Conservation (phyloP, 345 rosid genomes). For the Capsella bursapastoris region DNA sequence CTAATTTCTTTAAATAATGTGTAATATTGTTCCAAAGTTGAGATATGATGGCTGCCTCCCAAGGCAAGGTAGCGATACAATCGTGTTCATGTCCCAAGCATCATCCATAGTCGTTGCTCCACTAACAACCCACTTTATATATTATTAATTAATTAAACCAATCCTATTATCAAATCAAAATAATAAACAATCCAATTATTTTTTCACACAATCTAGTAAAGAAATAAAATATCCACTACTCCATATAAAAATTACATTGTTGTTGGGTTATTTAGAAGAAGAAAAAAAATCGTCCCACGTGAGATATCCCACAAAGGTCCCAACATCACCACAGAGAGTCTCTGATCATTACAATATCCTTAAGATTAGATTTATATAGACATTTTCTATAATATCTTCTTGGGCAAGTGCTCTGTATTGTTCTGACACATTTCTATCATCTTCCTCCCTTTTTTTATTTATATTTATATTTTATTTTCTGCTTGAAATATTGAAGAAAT, state of each 20-base stretch:
- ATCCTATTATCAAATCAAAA: not conserved
- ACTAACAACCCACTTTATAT: slow-evolving; percentile 35
- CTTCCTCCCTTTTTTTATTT: slow-evolving; percentile 18
- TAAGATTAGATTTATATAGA: slow-evolving; percentile 47
- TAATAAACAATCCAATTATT: slow-evolving; percentile 6
- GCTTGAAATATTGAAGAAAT: slow-evolving; percentile 19
- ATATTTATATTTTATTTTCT: slow-evolving; percentile 25
- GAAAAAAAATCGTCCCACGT: slow-evolving; percentile 53
- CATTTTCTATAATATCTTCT: slow-evolving; percentile 45
- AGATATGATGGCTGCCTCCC: slow-evolving; percentile 70
- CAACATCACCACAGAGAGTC: slow-evolving; percentile 59
- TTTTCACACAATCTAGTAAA: slow-evolving; percentile 16
- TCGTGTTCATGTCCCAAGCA: slow-evolving; percentile 69
- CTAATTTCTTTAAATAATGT: not conserved
- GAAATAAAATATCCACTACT: slow-evolving; percentile 12
- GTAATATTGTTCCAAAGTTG: slow-evolving; percentile 24
- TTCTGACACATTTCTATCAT: slow-evolving; percentile 70
- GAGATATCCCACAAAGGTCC: slow-evolving; percentile 70
- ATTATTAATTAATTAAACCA: slow-evolving; percentile 25
- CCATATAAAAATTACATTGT: slow-evolving; percentile 20
- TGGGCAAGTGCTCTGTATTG: slow-evolving; percentile 66
- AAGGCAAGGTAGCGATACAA: slow-evolving; percentile 61
- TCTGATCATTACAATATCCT: slow-evolving; percentile 47
- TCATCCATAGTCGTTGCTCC: slow-evolving; percentile 69
- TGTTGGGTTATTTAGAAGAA: slow-evolving; percentile 9